phyloP scores from a whole-genome alignment of 1,284 basidiomycete genomes.

The Earliella scabrosa region DNA sequence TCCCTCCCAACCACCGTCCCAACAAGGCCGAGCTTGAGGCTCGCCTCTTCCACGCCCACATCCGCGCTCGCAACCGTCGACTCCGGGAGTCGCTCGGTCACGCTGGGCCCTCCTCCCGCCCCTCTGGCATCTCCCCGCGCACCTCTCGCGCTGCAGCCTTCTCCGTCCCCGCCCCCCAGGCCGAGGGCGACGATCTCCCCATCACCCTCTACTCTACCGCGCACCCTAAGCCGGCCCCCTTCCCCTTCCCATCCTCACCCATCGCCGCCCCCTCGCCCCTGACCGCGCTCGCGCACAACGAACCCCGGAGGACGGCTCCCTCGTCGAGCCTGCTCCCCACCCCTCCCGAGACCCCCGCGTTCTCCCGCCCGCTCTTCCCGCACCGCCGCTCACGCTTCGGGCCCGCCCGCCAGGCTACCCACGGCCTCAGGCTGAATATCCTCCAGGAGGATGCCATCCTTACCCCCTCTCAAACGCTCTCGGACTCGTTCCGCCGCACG shows the following conservation, averaged over 20 bases:
- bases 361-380: slow-evolving; percentile 12
- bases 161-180: background rate
- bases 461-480: slow-evolving; percentile 14
- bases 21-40: slow-evolving; percentile 26
- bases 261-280: background rate
- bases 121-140: slow-evolving; percentile 6
- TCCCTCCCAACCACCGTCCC: slow-evolving; percentile 16
- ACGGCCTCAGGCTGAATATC: slow-evolving; percentile 9
- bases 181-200: background rate
- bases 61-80: slow-evolving; percentile 22
- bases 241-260: background rate
- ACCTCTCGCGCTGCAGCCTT: slow-evolving; percentile 5
- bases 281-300: background rate
- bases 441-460: slow-evolving; percentile 12
- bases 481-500: slow-evolving; percentile 23
- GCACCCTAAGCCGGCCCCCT: background rate
- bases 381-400: slow-evolving; percentile 11
- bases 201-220: background rate
- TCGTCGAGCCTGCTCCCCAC: slow-evolving; percentile 17
- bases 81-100: slow-evolving; percentile 9
- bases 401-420: background rate
- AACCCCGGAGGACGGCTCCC: background rate
- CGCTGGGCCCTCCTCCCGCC: background rate
- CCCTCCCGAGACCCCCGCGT: slow-evolving; percentile 12
- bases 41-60: slow-evolving; percentile 19